phyloP scores from a whole-genome alignment of 371 early-diverging fungal species.

The Cokeromyces recurvatus region DNA sequence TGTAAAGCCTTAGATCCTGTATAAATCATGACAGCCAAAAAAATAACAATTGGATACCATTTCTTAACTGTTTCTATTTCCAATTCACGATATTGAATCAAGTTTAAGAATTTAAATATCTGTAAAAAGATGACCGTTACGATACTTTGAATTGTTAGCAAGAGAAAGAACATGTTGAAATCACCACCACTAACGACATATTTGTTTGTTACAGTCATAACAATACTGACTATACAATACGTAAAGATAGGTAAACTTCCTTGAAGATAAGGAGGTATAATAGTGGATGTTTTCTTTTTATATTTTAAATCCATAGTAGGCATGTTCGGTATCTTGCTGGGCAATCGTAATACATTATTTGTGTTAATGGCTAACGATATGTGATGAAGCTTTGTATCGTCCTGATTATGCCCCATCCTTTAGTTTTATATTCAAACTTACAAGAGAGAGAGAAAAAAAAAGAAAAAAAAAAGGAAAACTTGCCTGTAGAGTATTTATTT shows the following conservation, averaged over 20 bases:
- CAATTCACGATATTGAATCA: slow-evolving; percentile 64
- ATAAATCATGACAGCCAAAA: slow-evolving; percentile 95
- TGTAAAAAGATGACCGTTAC: slow-evolving; percentile 36
- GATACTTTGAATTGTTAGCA: slow-evolving; percentile 71
- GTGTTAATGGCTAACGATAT: too few species aligned
- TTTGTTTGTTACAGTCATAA: slow-evolving; percentile 97
- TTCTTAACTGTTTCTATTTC: slow-evolving; percentile 59
- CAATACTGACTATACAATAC: slow-evolving; percentile 88
- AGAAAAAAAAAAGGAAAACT: too few species aligned
- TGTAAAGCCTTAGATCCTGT: slow-evolving; percentile 95
- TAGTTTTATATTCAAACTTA: too few species aligned
- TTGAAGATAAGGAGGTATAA: slow-evolving; percentile 17
- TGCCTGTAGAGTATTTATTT: too few species aligned
- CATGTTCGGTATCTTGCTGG: too few species aligned
- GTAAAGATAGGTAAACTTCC: slow-evolving; percentile 62
- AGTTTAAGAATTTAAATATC: slow-evolving; percentile 57
- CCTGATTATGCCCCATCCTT: slow-evolving; percentile 11
- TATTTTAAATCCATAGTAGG: slow-evolving; percentile 23
- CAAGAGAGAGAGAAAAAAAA: too few species aligned
- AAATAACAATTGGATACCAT: slow-evolving; percentile 88
- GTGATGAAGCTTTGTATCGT: slow-evolving; percentile 18
- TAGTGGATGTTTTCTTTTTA: slow-evolving; percentile 2
- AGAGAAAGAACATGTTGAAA: slow-evolving; percentile 87
- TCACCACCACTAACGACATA: slow-evolving; percentile 84
- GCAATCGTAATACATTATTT: background rate